Evolutionary conservation across 345 rosid species (phyloP).

Genomic region (sweet orange (Citrus sinensis)): DNA sequence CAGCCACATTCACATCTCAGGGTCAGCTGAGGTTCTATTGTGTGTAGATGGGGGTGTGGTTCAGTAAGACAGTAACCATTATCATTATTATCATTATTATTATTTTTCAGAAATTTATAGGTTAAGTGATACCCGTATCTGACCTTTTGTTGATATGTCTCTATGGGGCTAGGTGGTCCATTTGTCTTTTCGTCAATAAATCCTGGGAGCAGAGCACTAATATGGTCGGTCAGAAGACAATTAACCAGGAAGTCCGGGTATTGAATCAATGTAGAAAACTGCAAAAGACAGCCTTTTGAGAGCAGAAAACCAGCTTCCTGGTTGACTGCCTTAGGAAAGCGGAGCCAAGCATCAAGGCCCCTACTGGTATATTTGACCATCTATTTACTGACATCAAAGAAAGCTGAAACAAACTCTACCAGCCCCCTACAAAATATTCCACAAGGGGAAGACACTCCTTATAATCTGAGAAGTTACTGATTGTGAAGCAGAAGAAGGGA

Average conservation of each 20-base stretch:
- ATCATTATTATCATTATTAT: neutral
- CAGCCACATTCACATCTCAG: neutral
- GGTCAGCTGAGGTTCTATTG: neutral
- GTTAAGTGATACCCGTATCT: neutral
- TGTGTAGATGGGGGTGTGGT: neutral
- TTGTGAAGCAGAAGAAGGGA: conserved; percentile 9
- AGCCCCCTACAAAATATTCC: conserved; percentile 26
- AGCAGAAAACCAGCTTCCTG: conserved; percentile 25
- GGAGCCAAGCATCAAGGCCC: conserved; percentile 14
- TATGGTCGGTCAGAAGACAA: conserved; percentile 24
- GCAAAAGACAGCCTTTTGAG: conserved; percentile 12
- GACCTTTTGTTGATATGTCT: neutral
- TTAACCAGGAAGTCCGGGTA: conserved; percentile 42
- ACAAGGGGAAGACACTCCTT: neutral
- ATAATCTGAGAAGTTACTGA: conserved; percentile 9
- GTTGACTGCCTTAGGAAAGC: conserved; percentile 29
- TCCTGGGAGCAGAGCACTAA: conserved; percentile 29
- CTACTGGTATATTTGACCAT: conserved; percentile 18
- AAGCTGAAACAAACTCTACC: conserved; percentile 25
- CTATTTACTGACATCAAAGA: conserved; percentile 25
- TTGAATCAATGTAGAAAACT: conserved; percentile 15
- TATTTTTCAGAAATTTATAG: neutral
- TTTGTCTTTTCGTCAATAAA: conserved; percentile 38
- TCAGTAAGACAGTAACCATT: neutral
- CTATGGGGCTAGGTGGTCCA: conserved; percentile 14